Conservation (phyloP, 2,329 filamentous ascomycete genomes). For the Fusarium domesticum region DNA sequence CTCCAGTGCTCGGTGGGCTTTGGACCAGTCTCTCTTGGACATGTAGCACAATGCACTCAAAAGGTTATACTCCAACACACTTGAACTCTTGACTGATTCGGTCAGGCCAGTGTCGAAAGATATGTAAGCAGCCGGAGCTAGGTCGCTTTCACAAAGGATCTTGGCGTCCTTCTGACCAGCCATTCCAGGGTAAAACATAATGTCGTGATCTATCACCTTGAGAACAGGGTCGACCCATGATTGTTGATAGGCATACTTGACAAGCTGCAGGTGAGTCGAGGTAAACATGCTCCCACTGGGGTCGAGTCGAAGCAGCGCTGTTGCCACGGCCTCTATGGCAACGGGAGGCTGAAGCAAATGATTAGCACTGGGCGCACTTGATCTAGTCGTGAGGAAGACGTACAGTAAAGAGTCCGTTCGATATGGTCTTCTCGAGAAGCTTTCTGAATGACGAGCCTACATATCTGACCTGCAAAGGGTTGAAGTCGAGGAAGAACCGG, state of each 20-base stretch:
- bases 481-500: conserved; percentile 47
- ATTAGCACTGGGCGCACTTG: conserved; percentile 7
- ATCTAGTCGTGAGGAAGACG: conserved; percentile 4
- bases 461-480: conserved; percentile 52
- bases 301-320: conserved; percentile 63
- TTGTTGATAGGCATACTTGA: conserved; percentile 56
- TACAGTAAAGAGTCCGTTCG: conserved; percentile 44
- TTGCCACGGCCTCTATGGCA: conserved; percentile 44
- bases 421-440: conserved; percentile 42
- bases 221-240: conserved; percentile 53
- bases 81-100: conserved; percentile 46
- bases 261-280: conserved; percentile 56
- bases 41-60: conserved; percentile 64
- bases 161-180: conserved; percentile 34
- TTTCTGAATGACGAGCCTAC: conserved; percentile 42
- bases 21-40: conserved; percentile 57
- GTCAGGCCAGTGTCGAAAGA: conserved; percentile 57
- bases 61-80: conserved; percentile 66
- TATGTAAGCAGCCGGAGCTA: conserved; percentile 56
- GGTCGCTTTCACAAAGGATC: conserved; percentile 44
- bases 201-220: conserved; percentile 60
- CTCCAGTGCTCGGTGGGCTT: conserved; percentile 60
- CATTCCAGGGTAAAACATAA: conserved; percentile 62
- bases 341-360: conserved; percentile 42
- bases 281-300: conserved; percentile 65